These are phyloP conservation scores for Ricinus communis DNA, from an alignment of 345 rosid genomes.

Conservation along the genomic window DNA sequence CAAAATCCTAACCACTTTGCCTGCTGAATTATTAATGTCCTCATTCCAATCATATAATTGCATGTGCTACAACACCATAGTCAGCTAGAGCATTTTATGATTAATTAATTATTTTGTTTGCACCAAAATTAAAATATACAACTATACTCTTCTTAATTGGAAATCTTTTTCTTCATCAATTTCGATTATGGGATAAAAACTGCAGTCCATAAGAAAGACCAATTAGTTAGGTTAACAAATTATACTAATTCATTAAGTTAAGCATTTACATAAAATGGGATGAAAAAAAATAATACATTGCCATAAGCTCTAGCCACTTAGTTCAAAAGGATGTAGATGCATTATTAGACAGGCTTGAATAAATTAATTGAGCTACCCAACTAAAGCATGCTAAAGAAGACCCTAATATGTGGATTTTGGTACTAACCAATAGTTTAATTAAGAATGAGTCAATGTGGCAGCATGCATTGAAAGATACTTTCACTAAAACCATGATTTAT, in stretches of 20 bases:
- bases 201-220: background rate
- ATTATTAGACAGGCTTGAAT: slow-evolving; percentile 5
- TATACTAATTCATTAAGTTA: background rate
- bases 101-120: background rate
- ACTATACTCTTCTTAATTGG: no score
- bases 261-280: background rate
- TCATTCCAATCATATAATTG: background rate
- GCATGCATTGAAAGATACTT: background rate
- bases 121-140: no score
- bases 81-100: background rate
- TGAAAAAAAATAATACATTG: background rate
- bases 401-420: background rate
- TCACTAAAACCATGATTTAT: slow-evolving; percentile 1
- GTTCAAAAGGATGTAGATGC: slow-evolving; percentile 2
- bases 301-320: slow-evolving; percentile 11
- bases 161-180: no score
- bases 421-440: background rate
- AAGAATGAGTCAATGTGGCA: slow-evolving; percentile 7
- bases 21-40: background rate
- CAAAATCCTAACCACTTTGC: background rate
- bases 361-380: slow-evolving; percentile 13
- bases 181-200: background rate
- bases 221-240: background rate
- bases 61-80: background rate
- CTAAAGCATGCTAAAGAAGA: slow-evolving; percentile 6